Base-by-base conservation (phyloP, 164 flowering plant genomes). In the Macadamia integrifolia region DNA sequence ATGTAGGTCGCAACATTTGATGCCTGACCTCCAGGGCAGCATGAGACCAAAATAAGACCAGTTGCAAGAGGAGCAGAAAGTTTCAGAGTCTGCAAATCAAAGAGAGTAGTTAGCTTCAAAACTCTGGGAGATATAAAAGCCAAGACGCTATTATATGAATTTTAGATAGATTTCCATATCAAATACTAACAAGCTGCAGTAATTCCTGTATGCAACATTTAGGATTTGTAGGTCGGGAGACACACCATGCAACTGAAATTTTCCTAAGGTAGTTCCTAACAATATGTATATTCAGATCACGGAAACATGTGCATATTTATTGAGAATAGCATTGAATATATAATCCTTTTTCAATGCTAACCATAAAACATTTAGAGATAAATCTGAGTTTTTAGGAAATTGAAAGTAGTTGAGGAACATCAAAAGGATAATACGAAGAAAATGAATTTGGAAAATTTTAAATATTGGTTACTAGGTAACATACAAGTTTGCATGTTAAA, bases 21-120 rank as follows among this genome's bases (percentile, higher is more conserved):
- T 69, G 98, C 97, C 75, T 92, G 99, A 52, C 99, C 98, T 68
- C 98, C 98, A 71, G 99, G 98, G 77, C 98, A 94, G 80, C 99
- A 94, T 13, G 99, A 94, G 30, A 94, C 99, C 81, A 94, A 74
- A 75, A 94, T 94, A 69, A 94, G 91, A 64, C 99, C 99, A 79
- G 98, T 94, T 66, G 99, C 97, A 74, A 94, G 93, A 64, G 99
- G 97, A 64, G 97, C 97, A 62, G 98, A 88, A 44, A 92, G 80
- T 73, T 92, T 94, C 66, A 94, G 72, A 55, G 76, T 68, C 98
- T 94, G 92, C 58, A 68, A 73, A 65, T n/a, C 60, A 75, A 10
- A 68, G 6, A 68, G 13, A 29, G 60, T 14, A 63, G 60, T 56
- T 69, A 64, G 64, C 44, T 59, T 70, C 12, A 18, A 53, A 63